Percentiles rank a stretch among this genome's conserved stretches.
These are phyloP conservation scores for Aspergillus costaricaensis DNA, from an alignment of 2,329 filamentous ascomycete genomes.

Conservation along the genomic window DNA sequence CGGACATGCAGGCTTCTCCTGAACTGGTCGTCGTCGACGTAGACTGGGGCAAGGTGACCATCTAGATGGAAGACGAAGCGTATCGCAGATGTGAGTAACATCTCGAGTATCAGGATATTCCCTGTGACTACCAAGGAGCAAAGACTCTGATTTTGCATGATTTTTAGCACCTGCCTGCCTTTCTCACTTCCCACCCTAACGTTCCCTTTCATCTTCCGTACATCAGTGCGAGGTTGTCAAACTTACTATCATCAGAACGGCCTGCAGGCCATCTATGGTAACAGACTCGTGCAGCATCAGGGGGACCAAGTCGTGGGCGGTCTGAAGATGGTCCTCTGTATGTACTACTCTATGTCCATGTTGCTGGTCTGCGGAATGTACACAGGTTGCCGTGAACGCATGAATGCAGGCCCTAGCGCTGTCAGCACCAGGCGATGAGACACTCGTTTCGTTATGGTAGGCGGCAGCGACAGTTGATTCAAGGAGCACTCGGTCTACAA, in stretches of 20 bases:
- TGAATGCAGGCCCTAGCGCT: constrained; percentile 14
- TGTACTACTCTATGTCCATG: not conserved
- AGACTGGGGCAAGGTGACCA: constrained; percentile 6
- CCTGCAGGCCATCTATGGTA: constrained; percentile 10
- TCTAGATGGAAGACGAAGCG: constrained; percentile 16
- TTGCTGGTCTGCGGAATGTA: not conserved
- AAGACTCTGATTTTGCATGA: not conserved
- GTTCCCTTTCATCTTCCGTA: not conserved
- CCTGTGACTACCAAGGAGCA: not conserved
- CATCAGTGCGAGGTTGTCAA: not conserved
- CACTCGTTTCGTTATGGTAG: not conserved
- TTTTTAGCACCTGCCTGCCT: not conserved
- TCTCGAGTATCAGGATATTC: not conserved
- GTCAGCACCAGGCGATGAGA: not conserved
- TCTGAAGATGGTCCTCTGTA: constrained; percentile 1
- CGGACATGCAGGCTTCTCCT: constrained; percentile 4
- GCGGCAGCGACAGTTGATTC: constrained; percentile 2
- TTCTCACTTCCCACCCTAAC: not conserved
- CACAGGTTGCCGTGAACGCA: constrained; percentile 6
- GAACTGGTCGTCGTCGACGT: not conserved
- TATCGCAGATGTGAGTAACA: not conserved
- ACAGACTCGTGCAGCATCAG: not conserved
- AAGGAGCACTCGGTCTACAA: not conserved
- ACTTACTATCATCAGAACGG: constrained; percentile 9
- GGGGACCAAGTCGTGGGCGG: constrained; percentile 1